phyloP scores from a whole-genome alignment of 2,329 filamentous ascomycete genomes.

The Rutstroemia sp. region DNA sequence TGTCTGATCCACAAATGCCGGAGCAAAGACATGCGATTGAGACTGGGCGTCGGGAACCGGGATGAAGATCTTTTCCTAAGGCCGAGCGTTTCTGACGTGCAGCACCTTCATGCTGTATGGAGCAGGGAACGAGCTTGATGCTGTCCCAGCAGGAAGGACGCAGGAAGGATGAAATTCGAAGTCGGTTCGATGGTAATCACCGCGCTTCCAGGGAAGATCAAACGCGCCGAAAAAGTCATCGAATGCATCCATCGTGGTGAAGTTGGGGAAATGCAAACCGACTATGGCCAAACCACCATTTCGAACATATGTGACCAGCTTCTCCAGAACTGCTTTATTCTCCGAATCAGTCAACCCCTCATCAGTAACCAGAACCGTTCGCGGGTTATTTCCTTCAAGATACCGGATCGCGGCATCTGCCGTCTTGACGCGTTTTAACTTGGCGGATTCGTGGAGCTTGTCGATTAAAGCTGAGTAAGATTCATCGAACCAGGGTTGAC shows the following conservation, averaged over 20 bases:
- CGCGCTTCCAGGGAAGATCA: conserved; percentile 20
- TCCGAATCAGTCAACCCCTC: conserved; percentile 16
- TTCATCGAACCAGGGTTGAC: conserved; percentile 12
- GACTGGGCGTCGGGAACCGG: conserved; percentile 12
- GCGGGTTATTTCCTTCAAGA: conserved; percentile 19
- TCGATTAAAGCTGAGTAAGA: conserved; percentile 14
- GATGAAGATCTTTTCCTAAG: conserved; percentile 25
- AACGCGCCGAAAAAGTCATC: conserved; percentile 21
- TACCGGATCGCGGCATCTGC: conserved; percentile 14
- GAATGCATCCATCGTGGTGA: conserved; percentile 17
- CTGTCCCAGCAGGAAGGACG: conserved; percentile 7
- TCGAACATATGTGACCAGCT: conserved; percentile 18
- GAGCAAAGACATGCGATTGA: conserved; percentile 15
- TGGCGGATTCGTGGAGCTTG: conserved; percentile 8
- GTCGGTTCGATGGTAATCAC: conserved; percentile 19
- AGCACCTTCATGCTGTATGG: conserved; percentile 27
- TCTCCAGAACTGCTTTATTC: conserved; percentile 20
- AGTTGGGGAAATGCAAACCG: conserved; percentile 23
- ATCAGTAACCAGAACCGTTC: conserved; percentile 25
- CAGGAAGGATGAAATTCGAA: conserved; percentile 18
- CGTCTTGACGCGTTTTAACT: conserved; percentile 15
- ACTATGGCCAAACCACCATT: conserved; percentile 24
- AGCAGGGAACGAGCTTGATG: conserved; percentile 13
- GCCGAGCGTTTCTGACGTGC: conserved; percentile 22
- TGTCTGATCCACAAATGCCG: conserved; percentile 10